Base-by-base conservation (phyloP, 1,284 basidiomycete species). In the Inonotus obliquus region DNA sequence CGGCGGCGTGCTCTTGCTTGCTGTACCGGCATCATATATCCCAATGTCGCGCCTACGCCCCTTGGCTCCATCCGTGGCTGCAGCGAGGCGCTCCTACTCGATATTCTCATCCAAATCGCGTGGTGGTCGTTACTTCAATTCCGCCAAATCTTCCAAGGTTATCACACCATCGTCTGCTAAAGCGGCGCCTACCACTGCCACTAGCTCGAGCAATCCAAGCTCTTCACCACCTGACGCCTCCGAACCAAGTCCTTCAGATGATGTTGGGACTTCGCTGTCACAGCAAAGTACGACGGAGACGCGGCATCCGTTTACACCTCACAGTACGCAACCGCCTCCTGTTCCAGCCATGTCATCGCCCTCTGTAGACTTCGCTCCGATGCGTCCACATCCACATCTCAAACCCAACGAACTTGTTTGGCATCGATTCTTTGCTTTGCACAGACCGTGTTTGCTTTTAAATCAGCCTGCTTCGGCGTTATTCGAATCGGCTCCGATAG, bases 361-460 rank as follows among this genome's bases (percentile, higher is more conserved):
- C 52, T 51, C 27, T 2, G 37, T 39, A 68, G 54, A 65, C 62
- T 32, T 61, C 54, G 63, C 13, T 49, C 47, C 25, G 44, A 57
- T 69, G 14, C 65, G 68, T 58, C 60, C 69, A 21, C 86, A 89
- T 69, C 84, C 86, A 4, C 68, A 79, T 19, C 68, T 90, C 61
- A 82, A 78, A 59, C 70, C 84, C 17, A 82, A 85, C 65, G 88
- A 89, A 65, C 84, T 87, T 71, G 86, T 83, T 67, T 78, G 90
- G 14, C 88, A 91, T 68, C 86, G 88, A 61, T 92, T 92, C 73
- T 92, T 92, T 74, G 83, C 89, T 2, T 74, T 89, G 41, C 84
- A 91, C 67, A 80, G 90, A 35, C 89, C 89, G 1, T 77, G 91
- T 3, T 81, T 91, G 17, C 79, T 87, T 23, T 76, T 91, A 47